Evolutionary conservation across 2,329 filamentous ascomycete genomes (phyloP).

Genomic region (Fusarium continuum): DNA sequence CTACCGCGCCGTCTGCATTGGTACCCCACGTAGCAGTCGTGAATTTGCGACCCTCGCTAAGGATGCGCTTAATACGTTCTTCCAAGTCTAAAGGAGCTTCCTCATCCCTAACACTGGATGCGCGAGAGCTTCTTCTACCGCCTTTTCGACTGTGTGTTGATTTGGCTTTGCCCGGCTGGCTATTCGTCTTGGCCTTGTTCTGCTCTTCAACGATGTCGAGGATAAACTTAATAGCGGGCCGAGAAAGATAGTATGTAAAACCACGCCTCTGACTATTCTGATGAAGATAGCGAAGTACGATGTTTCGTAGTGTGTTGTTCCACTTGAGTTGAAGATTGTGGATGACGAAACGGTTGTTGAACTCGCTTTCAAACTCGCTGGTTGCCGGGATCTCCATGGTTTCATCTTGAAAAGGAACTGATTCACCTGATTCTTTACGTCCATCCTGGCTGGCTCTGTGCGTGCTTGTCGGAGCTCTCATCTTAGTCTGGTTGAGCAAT

Average conservation of each 20-base stretch:
- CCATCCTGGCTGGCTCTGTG: constrained; percentile 41
- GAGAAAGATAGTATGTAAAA: constrained; percentile 97
- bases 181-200: constrained; percentile 69
- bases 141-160: constrained; percentile 44
- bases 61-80: constrained; percentile 84
- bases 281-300: constrained; percentile 95
- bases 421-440: constrained; percentile 49
- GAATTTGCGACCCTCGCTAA: constrained; percentile 85
- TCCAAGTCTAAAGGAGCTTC: constrained; percentile 74
- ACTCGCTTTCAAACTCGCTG: constrained; percentile 89
- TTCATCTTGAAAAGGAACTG: constrained; percentile 63
- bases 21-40: constrained; percentile 57
- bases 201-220: constrained; percentile 97
- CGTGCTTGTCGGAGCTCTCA: constrained; percentile 47
- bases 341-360: constrained; percentile 97
- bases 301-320: constrained; percentile 96
- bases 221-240: constrained; percentile 96
- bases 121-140: constrained; percentile 49
- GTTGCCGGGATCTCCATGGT: constrained; percentile 73
- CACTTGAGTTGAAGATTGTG: constrained; percentile 98
- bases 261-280: constrained; percentile 95
- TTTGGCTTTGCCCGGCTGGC: constrained; percentile 43
- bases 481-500: constrained; percentile 62
- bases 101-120: constrained; percentile 58
- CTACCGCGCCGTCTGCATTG: constrained; percentile 47